Percentiles rank a stretch among this genome's conserved stretches.
phyloP scores from a whole-genome alignment of 495 filamentous ascomycete species.

The Pyronema omphalodes region DNA sequence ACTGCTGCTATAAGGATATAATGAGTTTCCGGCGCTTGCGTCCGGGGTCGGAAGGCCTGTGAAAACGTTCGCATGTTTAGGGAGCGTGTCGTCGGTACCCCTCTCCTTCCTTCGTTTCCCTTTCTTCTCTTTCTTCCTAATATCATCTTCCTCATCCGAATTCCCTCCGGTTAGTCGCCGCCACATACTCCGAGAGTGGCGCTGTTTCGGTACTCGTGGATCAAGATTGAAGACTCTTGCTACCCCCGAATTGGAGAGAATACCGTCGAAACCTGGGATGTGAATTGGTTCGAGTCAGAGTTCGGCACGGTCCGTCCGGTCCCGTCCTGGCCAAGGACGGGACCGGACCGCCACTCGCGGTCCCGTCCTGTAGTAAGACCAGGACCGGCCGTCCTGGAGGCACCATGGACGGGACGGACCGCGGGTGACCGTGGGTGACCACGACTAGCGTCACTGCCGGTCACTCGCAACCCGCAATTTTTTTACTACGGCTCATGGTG shows the following conservation, averaged over 20 bases:
- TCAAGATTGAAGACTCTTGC: slow-evolving; percentile 21
- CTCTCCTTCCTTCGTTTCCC: slow-evolving; percentile 3
- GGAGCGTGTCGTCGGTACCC: slow-evolving; percentile 13
- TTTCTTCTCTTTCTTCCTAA: background rate
- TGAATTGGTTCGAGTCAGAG: slow-evolving; percentile 15
- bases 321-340: too few relatives aligned
- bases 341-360: too few relatives aligned
- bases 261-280: slow-evolving; percentile 14
- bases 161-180: slow-evolving; percentile 8
- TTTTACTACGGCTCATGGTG: too few relatives aligned
- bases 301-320: too few relatives aligned
- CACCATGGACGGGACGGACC: too few relatives aligned
- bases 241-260: slow-evolving; percentile 15
- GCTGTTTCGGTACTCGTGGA: slow-evolving; percentile 7
- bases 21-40: slow-evolving; percentile 11
- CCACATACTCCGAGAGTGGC: slow-evolving; percentile 11
- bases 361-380: too few relatives aligned
- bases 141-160: background rate
- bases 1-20: slow-evolving; percentile 10
- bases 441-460: too few relatives aligned
- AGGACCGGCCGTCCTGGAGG: too few relatives aligned
- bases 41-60: slow-evolving; percentile 18
- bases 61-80: slow-evolving; percentile 20
- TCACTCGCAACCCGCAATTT: too few relatives aligned
- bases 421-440: too few relatives aligned